Conservation (phyloP, 2,329 filamentous ascomycete genomes). For the Neurospora crassa region DNA sequence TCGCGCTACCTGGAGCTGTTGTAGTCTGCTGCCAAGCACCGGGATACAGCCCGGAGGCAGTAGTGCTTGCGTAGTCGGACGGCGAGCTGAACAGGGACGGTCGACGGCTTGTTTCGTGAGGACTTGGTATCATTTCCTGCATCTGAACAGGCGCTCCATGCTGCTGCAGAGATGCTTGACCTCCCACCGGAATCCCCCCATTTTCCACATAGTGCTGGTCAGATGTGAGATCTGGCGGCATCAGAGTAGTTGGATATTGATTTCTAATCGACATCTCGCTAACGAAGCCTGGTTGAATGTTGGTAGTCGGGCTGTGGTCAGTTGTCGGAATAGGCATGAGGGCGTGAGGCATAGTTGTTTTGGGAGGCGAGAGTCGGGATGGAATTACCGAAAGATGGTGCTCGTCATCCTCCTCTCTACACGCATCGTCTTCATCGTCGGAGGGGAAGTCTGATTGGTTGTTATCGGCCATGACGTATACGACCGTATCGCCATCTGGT, state of each 20-base stretch:
- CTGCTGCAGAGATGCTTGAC: conserved; percentile 25
- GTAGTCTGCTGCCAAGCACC: conserved; percentile 35
- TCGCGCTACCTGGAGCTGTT: conserved; percentile 28
- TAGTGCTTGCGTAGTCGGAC: conserved; percentile 35
- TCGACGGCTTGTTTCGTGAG: conserved; percentile 34
- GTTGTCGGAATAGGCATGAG: conserved; percentile 27
- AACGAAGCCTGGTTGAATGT: conserved; percentile 28
- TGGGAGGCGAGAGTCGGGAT: conserved; percentile 27
- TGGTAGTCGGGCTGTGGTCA: conserved; percentile 26
- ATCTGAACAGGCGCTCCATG: conserved; percentile 28
- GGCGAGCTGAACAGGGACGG: conserved; percentile 33
- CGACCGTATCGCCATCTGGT: conserved; percentile 36
- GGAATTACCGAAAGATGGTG: conserved; percentile 26
- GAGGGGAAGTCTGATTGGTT: conserved; percentile 38
- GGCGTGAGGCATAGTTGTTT: conserved; percentile 23
- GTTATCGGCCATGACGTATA: conserved; percentile 44
- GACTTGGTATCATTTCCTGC: conserved; percentile 34
- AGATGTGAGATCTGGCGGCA: conserved; percentile 31
- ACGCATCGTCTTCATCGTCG: conserved; percentile 35
- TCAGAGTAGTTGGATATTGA: conserved; percentile 30
- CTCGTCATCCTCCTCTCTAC: conserved; percentile 31
- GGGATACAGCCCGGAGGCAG: conserved; percentile 17
- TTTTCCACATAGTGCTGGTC: conserved; percentile 34
- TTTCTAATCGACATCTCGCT: conserved; percentile 35
- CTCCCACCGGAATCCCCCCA: conserved; percentile 25